Conservation (phyloP, 1,284 basidiomycete species). For the Apiotrichum laibachii region DNA sequence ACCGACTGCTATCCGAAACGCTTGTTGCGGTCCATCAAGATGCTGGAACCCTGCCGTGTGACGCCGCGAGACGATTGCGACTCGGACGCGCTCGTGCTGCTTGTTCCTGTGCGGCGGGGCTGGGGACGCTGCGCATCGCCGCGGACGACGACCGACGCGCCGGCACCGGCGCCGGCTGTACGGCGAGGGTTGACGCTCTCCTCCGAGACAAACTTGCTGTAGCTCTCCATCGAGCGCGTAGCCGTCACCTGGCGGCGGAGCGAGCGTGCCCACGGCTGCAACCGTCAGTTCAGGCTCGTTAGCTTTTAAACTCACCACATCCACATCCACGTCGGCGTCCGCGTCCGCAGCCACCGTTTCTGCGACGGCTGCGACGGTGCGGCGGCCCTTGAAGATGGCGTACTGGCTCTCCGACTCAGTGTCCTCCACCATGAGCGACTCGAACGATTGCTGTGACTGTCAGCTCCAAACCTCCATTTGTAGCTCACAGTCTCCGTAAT, state of each 20-base stretch:
- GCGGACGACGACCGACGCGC: constrained; percentile 28
- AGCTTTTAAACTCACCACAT: background rate
- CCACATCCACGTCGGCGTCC: background rate
- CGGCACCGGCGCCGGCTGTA: constrained; percentile 16
- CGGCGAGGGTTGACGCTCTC: constrained; percentile 33
- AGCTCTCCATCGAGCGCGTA: constrained; percentile 18
- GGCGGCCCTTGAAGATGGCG: background rate
- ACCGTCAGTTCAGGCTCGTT: background rate
- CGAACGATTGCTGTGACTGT: background rate
- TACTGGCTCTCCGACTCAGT: constrained; percentile 1
- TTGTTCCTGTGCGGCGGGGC: no score
- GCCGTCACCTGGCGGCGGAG: background rate
- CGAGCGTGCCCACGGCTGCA: background rate
- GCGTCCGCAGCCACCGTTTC: background rate
- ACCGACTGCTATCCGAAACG: background rate
- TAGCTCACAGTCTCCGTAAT: constrained; percentile 26
- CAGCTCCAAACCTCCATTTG: background rate
- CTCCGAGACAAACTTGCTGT: constrained; percentile 27
- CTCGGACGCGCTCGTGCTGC: no score
- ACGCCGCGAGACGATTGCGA: background rate
- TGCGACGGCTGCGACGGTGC: background rate
- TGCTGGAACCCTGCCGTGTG: background rate
- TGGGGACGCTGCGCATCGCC: no score
- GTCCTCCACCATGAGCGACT: background rate
- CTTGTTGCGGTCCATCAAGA: background rate